Evolutionary conservation across 1,284 basidiomycete species (phyloP), one percentile per base, ranked within the genome.

Genomic region (Malassezia equina): DNA sequence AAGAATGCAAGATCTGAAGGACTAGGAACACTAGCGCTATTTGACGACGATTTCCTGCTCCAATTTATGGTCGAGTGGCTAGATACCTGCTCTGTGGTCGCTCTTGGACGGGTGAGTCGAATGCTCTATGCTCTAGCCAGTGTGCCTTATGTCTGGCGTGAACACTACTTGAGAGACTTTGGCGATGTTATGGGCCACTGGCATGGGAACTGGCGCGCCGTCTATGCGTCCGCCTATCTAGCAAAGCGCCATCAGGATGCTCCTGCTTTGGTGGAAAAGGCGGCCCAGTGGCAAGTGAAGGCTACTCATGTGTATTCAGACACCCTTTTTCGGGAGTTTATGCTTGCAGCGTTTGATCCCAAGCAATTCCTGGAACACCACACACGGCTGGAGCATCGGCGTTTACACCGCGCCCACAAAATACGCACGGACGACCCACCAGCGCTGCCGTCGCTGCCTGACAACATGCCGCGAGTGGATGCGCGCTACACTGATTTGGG

Each of bases 151-250:
- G 48, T 66, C 15, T 71, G 69, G 69, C 60, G 63, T 12, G 65
- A 69, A 9, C 45, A 60, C 13, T 65, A 64, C 49, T 29, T 68
- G 11, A 32, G 52, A 5, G 28, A 46, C 25, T 64, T 63, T 41
- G 66, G 61, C n/a, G 8, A 15, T 21, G 50, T 51, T 24, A 57
- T 69, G 43, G 52, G 52, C 29, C 42, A 51, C 3, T 71, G 69
- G 69, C 58, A 53, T n/a, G 69, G 67, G 21, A 69, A 63, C 51
- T 71, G 69, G 69, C 66, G 66, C 43, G 58, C 55, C 19, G 65
- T 66, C 28, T 69, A 62, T 44, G 52, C 59, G 24, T 59, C 57
- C 50, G 58, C 60, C 2, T 21, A 8, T 12, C 19, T 19, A 57
- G 45, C 54, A 55, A 45, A 34, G 55, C 12, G 23, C 5, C 41